Evolutionary conservation across 306 rosid genomes (phyloP), one percentile per base, ranked within the genome.

Genomic region (Malus orientalis): DNA sequence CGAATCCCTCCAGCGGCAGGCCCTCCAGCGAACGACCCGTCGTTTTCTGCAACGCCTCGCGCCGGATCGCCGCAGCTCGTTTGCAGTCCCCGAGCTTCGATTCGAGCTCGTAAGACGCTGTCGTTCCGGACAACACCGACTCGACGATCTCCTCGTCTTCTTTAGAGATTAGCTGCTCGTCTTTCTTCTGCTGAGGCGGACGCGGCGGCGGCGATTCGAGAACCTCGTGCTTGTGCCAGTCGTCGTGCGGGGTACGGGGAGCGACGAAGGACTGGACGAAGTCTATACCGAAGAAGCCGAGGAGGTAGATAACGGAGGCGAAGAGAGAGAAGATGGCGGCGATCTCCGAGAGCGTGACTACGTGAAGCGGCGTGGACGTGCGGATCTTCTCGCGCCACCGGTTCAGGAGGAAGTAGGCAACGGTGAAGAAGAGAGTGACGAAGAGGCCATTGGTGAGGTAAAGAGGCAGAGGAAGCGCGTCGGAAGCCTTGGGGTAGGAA

Each of bases 281-380:
- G 51, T 72, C 80, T 25, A 80, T 75, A 57, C 80, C 79, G 72
- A 80, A 75, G 80, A 75, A 80, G 44, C 84, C 84, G 51, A 80
- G 58, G 27, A 80, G 84, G 80, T 80, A 80, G 51, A 80, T 74
- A 68, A 63, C 74, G 68, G 80, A 80, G 62, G 76, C 76, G 76
- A 75, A 22, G 49, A 80, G 67, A 22, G 80, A 69, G 57, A 75
- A 68, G 33, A 80, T 54, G 67, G 80, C 84, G 47, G 20, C 80
- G 71, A 81, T 81, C 70, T 75, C 84, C 18, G 73, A 63, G 68
- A 81, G 68, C 9, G 84, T 70, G 20, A 81, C 63, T 2, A 63
- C 76, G 64, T 75, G 80, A 36, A 75, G 80, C 11, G 84, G 84
- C 8, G 77, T 81, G 44, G 84, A 75, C 16, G 42, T 32, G 44